Evolutionary conservation across 352 stramenopile species (phyloP), one percentile per base, ranked within the genome.

Genomic region (Pythium dissotocum): DNA sequence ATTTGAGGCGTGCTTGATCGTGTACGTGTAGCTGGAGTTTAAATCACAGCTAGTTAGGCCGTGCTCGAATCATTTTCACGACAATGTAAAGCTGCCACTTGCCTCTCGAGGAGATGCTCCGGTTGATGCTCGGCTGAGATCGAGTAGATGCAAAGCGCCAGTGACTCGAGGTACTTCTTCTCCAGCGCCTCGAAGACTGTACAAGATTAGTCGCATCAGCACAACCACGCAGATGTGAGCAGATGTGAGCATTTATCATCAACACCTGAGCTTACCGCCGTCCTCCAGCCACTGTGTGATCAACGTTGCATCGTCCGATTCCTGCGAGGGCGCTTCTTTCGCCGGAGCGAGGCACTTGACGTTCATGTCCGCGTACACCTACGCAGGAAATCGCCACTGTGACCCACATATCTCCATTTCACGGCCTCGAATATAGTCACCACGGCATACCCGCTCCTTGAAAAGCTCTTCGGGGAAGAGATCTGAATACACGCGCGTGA

Each of bases 211-310:
- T 24, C 4, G 13, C 5, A 57, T 49, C n/a, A 21, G 3, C 10
- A 24, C 7, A 61, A 21, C 21, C n/a, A 52, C 8, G 38, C 30
- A 51, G 21, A 24, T 24, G 21, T 24, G 21, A 24, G 21, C 21
- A 24, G 21, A 24, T 24, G 21, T 24, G 21, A 24, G 21, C 21
- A 24, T 52, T 44, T 55, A 32, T 21, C 13, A 36, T 4, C 8
- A 10, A 44, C 7, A 26, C 6, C 3, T 5, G 8, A 24, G n/a
- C 56, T 18, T 64, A 78, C 72, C 73, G 52, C 76, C 76, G 54
- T 79, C 76, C 68, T 83, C 76, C 3, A 83, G 59, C 76, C 76
- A 83, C 40, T 75, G 44, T 13, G 70, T 80, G 35, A 83, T 61
- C 16, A 69, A 21, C 8, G 71, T 51, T 1, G 76, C 76, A 48